Evolutionary conservation across 176 grass and related monocot species (phyloP).

Genomic region (Areca catechu): DNA sequence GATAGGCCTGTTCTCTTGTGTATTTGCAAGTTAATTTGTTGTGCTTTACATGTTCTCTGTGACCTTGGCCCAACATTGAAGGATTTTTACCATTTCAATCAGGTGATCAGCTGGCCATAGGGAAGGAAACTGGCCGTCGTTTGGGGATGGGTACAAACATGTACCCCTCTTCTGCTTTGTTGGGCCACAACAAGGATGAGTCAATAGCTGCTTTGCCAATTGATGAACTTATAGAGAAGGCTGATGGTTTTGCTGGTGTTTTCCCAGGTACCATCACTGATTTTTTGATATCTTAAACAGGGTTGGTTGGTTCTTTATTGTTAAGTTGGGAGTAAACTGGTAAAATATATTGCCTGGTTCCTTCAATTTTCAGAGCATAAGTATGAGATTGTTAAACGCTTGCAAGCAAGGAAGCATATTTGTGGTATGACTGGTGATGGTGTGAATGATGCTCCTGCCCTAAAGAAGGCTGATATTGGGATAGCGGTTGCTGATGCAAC

Average conservation of each 20-base stretch:
- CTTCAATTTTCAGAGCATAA: conserved; percentile 49
- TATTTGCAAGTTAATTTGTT: too few species aligned
- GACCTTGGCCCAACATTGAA: too few species aligned
- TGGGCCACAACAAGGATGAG: conserved; percentile 64
- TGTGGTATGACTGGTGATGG: conserved; percentile 89
- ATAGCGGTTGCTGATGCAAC: conserved; percentile 76
- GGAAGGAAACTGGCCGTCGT: conserved; percentile 62
- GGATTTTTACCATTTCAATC: not conserved
- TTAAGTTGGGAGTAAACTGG: not conserved
- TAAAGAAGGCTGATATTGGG: conserved; percentile 85
- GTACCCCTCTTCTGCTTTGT: conserved; percentile 69
- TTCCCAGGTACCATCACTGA: conserved; percentile 40
- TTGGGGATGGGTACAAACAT: conserved; percentile 81
- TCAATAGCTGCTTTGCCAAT: conserved; percentile 64
- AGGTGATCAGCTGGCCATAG: conserved; percentile 78
- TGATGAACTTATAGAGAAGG: conserved; percentile 79
- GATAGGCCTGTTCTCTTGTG: too few species aligned
- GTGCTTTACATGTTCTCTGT: too few species aligned
- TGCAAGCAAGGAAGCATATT: conserved; percentile 75
- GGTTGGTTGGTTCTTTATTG: not conserved
- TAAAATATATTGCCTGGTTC: not conserved
- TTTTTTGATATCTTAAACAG: too few species aligned
- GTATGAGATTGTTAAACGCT: conserved; percentile 73
- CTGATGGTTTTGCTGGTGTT: conserved; percentile 83
- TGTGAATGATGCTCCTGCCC: conserved; percentile 73